Evolutionary conservation across 1,284 basidiomycete genomes (phyloP), one percentile per base, ranked within the genome.

Genomic region (Anthracocystis walkeri): DNA sequence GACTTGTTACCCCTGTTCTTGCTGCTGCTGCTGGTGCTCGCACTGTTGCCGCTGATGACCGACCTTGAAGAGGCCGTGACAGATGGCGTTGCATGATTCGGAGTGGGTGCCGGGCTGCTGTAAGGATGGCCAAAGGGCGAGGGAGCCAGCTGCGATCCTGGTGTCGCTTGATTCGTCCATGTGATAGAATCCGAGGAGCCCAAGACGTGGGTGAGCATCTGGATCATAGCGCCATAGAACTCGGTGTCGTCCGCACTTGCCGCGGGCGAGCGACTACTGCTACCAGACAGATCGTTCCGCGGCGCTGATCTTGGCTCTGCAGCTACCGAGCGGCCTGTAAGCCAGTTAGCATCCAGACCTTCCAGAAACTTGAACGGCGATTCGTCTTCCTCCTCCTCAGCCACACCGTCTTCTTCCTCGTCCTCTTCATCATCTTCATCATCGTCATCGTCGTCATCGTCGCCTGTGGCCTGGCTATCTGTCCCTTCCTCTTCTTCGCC

Each of bases 151-250:
- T 75, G 71, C 12, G 71, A 68, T 20, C 57, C 65, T 2, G 75
- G 70, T 7, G 68, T 72, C 4, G 58, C 45, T 14, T 72, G 65
- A 45, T 60, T 62, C 20, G 72, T 73, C 78, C 78, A 80, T 1
- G 65, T 42, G 27, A 65, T 38, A 8, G 72, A 68, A 55, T 73
- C 69, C 14, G 77, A 79, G 21, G 77, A 78, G 12, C 79, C 79
- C 16, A 81, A 63, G 4, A 81, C 68, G 41, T 79, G 77, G 10
- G 79, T 81, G 48, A 81, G 74, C 63, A 81, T 76, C 59, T 81
- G 79, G 44, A 81, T 81, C 56, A 77, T 77, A 25, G 73, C 74
- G 33, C 72, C 60, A 51, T 81, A 81, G 57, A 81, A 79, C 45
- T 79, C 77, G 1, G 66, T 54, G 49, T 78, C 72, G 12, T 67